These are phyloP conservation scores for Pulveroboletus sp. DNA, from an alignment of 768 basidiomycete species.

Conservation along the genomic window DNA sequence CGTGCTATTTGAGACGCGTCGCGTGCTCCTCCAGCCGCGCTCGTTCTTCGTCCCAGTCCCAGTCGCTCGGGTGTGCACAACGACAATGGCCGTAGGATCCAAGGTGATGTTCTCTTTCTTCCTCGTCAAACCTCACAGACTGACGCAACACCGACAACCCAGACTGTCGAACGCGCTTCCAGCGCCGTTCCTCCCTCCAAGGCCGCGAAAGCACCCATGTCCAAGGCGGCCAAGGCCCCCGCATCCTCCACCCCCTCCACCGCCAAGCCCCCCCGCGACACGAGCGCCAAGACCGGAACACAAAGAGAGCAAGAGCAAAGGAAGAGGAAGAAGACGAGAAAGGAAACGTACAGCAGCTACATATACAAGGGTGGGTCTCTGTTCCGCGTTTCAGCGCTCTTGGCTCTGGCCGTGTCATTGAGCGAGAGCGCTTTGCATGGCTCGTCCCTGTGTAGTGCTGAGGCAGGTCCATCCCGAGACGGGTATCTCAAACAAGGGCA, in stretches of 20 bases:
- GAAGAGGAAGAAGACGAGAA: slow-evolving; percentile 52
- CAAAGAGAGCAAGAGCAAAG: slow-evolving; percentile 41
- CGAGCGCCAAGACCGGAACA: slow-evolving; percentile 12
- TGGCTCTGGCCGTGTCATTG: no score
- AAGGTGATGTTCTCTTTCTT: not conserved
- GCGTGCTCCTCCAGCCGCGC: no score
- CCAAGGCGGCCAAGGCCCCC: slow-evolving; percentile 52
- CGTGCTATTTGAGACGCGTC: slow-evolving; percentile 10
- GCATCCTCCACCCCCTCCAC: slow-evolving; percentile 33
- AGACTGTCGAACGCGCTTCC: not conserved
- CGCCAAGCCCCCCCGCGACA: slow-evolving; percentile 23
- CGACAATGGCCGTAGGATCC: not conserved
- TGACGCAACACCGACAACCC: not conserved
- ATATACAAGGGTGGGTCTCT: slow-evolving; percentile 49
- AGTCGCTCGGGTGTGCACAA: not conserved
- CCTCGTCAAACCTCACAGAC: no score
- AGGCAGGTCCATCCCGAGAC: slow-evolving; percentile 74
- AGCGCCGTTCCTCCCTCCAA: slow-evolving; percentile 28
- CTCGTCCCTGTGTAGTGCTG: slow-evolving; percentile 35
- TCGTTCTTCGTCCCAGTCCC: no score
- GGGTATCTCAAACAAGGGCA: slow-evolving; percentile 66
- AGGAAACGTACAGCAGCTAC: slow-evolving; percentile 62
- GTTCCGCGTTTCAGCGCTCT: no score
- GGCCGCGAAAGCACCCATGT: slow-evolving; percentile 30
- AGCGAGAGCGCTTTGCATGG: not conserved